phyloP scores from a whole-genome alignment of 345 rosid genomes.

The Salix caprea region DNA sequence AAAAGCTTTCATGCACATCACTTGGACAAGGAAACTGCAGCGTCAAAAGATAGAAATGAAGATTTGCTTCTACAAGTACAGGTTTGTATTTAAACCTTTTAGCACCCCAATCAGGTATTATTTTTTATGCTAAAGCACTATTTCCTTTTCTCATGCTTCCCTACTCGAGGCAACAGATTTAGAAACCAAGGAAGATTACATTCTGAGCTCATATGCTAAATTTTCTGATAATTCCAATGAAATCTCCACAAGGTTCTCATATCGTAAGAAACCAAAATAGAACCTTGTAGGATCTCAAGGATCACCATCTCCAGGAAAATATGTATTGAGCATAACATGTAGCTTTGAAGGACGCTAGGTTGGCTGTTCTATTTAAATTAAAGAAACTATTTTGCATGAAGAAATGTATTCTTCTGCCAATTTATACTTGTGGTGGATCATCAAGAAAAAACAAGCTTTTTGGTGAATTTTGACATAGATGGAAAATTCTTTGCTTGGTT shows the following conservation, averaged over 20 bases:
- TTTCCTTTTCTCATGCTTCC: neutral
- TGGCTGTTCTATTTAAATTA: neutral
- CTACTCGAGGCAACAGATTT: neutral
- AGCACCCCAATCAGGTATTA: neutral
- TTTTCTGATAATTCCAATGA: neutral
- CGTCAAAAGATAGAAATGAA: conserved; percentile 29
- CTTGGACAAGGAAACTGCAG: conserved; percentile 28
- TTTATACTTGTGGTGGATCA: neutral
- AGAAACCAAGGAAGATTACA: neutral
- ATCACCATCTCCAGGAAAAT: neutral
- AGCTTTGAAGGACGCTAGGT: neutral
- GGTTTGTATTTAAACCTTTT: conserved; percentile 34
- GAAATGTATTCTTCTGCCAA: neutral
- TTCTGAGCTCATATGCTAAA: neutral
- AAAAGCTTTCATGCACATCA: conserved; percentile 28
- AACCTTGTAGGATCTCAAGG: neutral
- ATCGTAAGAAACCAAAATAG: neutral
- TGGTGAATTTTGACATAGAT: neutral
- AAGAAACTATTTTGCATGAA: neutral
- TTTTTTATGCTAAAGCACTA: neutral
- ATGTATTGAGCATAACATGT: neutral
- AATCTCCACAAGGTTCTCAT: neutral
- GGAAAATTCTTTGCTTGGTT: neutral
- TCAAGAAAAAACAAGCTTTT: neutral
- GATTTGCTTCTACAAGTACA: conserved; percentile 37